phyloP scores from a whole-genome alignment of 2,329 filamentous ascomycete species.

The Phaeosphaeria sp. region DNA sequence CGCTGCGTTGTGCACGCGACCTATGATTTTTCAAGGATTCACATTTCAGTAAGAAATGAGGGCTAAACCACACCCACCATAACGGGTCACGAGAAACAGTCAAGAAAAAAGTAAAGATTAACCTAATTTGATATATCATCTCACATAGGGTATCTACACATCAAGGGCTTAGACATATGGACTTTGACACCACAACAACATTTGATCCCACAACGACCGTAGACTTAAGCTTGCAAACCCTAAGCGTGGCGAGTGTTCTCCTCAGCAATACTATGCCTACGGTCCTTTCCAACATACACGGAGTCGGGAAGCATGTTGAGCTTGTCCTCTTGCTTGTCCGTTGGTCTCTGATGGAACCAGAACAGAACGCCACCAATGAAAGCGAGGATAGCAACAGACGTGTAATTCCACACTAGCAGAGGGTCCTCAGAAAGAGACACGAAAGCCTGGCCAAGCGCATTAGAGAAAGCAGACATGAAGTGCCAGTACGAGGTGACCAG shows the following conservation, averaged over 20 bases:
- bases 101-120: no score
- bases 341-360: slow-evolving; percentile 70
- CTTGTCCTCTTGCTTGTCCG: slow-evolving; percentile 72
- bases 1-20: no score
- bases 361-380: slow-evolving; percentile 68
- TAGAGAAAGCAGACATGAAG: slow-evolving; percentile 73
- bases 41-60: no score
- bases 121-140: background rate
- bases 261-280: slow-evolving; percentile 33
- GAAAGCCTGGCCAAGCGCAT: slow-evolving; percentile 74
- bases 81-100: no score
- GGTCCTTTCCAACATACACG: slow-evolving; percentile 40
- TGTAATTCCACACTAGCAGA: slow-evolving; percentile 75
- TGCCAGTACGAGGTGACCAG: slow-evolving; percentile 74
- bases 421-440: slow-evolving; percentile 68
- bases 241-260: slow-evolving; percentile 21
- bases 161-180: background rate
- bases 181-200: background rate
- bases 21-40: no score
- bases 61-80: no score
- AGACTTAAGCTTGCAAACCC: background rate
- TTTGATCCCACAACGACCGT: background rate
- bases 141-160: background rate
- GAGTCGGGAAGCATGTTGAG: slow-evolving; percentile 65
- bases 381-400: slow-evolving; percentile 66